phyloP scores from a whole-genome alignment of 139 green algal genomes.

The Chlorella sp. region DNA sequence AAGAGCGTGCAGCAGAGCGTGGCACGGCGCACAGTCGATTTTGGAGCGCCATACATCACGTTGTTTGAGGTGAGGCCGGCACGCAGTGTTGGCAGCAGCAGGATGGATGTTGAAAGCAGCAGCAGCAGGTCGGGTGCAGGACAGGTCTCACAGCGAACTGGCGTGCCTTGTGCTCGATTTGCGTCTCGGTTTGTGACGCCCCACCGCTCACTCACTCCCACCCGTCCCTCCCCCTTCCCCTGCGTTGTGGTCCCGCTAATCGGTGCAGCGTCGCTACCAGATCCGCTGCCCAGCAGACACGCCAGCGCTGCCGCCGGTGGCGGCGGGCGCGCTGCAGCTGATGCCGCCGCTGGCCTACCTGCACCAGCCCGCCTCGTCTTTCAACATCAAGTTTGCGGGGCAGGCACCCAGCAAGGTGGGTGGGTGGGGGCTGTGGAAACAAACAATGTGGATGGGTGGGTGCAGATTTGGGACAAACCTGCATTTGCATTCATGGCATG shows the following conservation, averaged over 20 bases:
- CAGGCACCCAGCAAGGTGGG: conserved; percentile 82
- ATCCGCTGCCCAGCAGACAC: not conserved
- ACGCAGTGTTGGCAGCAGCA: not conserved
- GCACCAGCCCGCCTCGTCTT: conserved; percentile 70
- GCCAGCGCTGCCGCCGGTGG: conserved; percentile 46
- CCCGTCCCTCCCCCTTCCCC: not conserved
- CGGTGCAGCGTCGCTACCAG: not conserved
- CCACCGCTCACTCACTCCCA: not conserved
- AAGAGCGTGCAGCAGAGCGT: conserved; percentile 55
- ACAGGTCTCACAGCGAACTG: too few relatives aligned
- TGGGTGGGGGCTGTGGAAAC: not conserved
- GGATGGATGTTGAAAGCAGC: not conserved
- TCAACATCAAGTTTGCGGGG: conserved; percentile 85
- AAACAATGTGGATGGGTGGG: too few relatives aligned
- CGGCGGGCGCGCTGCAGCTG: conserved; percentile 50
- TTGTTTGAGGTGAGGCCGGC: conserved; percentile 39
- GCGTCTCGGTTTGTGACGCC: not conserved
- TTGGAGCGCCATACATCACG: conserved; percentile 43
- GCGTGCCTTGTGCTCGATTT: not conserved
- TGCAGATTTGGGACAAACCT: too few relatives aligned
- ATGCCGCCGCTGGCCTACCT: conserved; percentile 78
- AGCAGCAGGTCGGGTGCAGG: too few relatives aligned
- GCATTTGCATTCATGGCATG: too few relatives aligned
- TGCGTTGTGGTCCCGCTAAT: not conserved
- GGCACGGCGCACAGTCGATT: conserved; percentile 56